These are phyloP conservation scores for Populus euphratica DNA, from an alignment of 345 rosid genomes.

Conservation along the genomic window DNA sequence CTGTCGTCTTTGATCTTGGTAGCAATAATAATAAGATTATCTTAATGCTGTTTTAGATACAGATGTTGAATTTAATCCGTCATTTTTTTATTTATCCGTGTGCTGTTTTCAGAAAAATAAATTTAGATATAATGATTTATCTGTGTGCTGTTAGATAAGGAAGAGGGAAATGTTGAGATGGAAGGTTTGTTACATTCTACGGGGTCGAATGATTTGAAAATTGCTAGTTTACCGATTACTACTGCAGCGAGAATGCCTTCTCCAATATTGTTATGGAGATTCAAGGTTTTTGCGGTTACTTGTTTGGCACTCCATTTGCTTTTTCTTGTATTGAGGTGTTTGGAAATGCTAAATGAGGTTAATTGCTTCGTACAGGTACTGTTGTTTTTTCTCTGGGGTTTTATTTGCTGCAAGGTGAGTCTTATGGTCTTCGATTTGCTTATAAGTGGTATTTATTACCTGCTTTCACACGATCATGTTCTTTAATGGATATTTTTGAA, in stretches of 20 bases:
- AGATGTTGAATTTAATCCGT: neutral
- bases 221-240: conserved; percentile 35
- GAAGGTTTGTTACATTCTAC: conserved; percentile 42
- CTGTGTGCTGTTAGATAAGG: conserved; percentile 35
- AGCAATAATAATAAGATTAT: conserved; percentile 6
- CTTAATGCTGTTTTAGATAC: neutral
- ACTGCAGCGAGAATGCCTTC: conserved; percentile 58
- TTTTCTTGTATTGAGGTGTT: conserved; percentile 7
- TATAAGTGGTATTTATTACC: neutral
- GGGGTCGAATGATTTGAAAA: conserved; percentile 50
- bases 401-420: conserved; percentile 85
- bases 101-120: neutral
- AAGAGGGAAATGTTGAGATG: conserved; percentile 49
- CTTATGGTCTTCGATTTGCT: neutral
- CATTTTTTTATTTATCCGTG: no score
- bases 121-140: neutral
- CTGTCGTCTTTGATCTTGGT: conserved; percentile 66
- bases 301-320: neutral
- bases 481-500: conserved; percentile 5
- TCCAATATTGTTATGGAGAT: conserved; percentile 68
- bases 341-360: conserved; percentile 19
- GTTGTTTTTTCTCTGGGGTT: conserved; percentile 68
- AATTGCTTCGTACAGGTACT: conserved; percentile 52
- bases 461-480: neutral
- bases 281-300: conserved; percentile 53